Percentiles rank a stretch among this genome's conserved stretches.
These are phyloP conservation scores for Arachis stenosperma DNA, from an alignment of 306 rosid genomes.

Conservation along the genomic window DNA sequence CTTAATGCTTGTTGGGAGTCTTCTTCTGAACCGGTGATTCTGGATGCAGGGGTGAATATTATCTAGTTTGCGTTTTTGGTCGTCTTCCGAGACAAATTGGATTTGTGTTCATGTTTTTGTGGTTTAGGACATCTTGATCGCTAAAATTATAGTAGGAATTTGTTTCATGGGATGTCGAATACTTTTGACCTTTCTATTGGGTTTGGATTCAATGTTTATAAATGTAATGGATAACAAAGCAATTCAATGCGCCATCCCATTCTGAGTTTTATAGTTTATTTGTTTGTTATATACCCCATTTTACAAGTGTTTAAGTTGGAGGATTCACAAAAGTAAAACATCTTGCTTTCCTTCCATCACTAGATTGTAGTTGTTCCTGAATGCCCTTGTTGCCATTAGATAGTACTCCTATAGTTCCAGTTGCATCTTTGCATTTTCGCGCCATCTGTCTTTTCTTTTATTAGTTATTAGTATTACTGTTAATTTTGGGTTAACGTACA, in stretches of 20 bases:
- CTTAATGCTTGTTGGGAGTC: constrained; percentile 49
- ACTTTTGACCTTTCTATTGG: constrained; percentile 49
- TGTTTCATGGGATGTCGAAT: constrained; percentile 43
- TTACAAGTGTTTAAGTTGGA: background rate
- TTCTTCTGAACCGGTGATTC: constrained; percentile 51
- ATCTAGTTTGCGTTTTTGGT: constrained; percentile 53
- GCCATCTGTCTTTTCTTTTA: background rate
- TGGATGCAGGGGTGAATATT: constrained; percentile 87
- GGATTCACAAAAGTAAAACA: background rate
- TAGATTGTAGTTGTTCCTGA: background rate
- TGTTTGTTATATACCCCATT: background rate
- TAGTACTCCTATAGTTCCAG: background rate
- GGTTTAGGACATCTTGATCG: constrained; percentile 47
- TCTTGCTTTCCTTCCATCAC: background rate
- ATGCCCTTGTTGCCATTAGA: background rate
- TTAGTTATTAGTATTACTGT: no score
- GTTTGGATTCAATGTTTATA: constrained; percentile 43
- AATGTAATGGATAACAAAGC: constrained; percentile 46
- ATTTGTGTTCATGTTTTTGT: constrained; percentile 40
- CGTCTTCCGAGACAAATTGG: constrained; percentile 43
- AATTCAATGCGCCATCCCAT: constrained; percentile 32
- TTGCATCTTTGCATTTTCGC: background rate
- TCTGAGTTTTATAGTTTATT: background rate
- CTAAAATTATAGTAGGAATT: constrained; percentile 55
- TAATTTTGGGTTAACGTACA: no score